These are phyloP conservation scores for Rubroshorea leprosula DNA, from an alignment of 345 rosid genomes.

Conservation along the genomic window DNA sequence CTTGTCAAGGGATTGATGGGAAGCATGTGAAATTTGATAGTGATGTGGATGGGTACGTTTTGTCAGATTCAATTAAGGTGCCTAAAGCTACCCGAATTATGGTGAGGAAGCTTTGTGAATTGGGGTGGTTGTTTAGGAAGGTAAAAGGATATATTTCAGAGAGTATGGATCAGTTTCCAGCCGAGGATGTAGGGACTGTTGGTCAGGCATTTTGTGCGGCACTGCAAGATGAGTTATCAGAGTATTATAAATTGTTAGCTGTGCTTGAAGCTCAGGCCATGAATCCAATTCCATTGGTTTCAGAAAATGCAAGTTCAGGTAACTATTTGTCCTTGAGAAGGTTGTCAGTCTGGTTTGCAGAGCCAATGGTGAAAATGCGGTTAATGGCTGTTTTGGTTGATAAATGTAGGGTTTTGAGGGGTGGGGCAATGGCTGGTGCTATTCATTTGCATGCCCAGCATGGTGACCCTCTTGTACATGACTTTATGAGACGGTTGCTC, in stretches of 20 bases:
- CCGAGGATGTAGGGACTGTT: slow-evolving; percentile 82
- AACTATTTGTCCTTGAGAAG: slow-evolving; percentile 84
- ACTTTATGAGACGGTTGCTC: slow-evolving; percentile 81
- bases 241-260: slow-evolving; percentile 82
- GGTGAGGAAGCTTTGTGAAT: slow-evolving; percentile 81
- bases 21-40: slow-evolving; percentile 65
- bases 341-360: slow-evolving; percentile 86
- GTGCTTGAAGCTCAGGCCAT: slow-evolving; percentile 84
- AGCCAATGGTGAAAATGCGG: slow-evolving; percentile 95
- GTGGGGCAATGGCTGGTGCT: slow-evolving; percentile 97
- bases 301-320: slow-evolving; percentile 50
- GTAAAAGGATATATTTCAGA: slow-evolving; percentile 71
- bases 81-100: slow-evolving; percentile 64
- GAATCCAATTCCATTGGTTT: slow-evolving; percentile 89
- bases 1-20: slow-evolving; percentile 94
- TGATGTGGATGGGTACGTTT: slow-evolving; percentile 58
- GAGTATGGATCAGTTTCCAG: slow-evolving; percentile 73
- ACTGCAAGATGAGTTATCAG: slow-evolving; percentile 78
- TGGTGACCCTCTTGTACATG: slow-evolving; percentile 86
- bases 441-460: slow-evolving; percentile 96
- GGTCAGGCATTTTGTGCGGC: slow-evolving; percentile 98
- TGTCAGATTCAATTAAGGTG: slow-evolving; percentile 56
- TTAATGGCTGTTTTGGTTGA: slow-evolving; percentile 96
- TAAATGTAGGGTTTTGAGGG: slow-evolving; percentile 83
- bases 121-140: too few species aligned